Percentiles rank a stretch among this genome's conserved stretches.
Conservation (phyloP, 2,329 filamentous ascomycete genomes). For the Sporothrix mexicana region DNA sequence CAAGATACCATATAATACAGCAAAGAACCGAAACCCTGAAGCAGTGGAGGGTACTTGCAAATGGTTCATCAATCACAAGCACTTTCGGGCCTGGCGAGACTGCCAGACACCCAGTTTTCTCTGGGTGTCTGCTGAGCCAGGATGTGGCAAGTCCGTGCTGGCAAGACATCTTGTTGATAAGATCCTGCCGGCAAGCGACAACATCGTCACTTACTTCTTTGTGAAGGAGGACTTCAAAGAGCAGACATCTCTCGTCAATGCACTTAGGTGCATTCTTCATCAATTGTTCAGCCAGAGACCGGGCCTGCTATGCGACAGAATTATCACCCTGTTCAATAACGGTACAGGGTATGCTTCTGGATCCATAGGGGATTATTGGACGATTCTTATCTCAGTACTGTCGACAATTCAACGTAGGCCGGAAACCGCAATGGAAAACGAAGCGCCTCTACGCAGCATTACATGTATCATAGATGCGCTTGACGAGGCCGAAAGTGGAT, state of each 20-base stretch:
- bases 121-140: background rate
- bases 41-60: background rate
- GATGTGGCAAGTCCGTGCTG: background rate
- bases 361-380: background rate
- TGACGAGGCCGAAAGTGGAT: too few relatives aligned
- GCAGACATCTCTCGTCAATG: background rate
- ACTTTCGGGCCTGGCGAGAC: background rate
- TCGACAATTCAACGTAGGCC: too few relatives aligned
- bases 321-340: background rate
- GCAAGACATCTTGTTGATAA: background rate
- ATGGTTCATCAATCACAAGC: background rate
- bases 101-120: background rate
- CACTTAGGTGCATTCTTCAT: background rate
- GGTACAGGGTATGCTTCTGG: background rate
- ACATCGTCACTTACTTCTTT: too few relatives aligned
- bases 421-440: too few relatives aligned
- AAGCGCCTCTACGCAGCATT: too few relatives aligned
- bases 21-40: background rate
- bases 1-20: too few relatives aligned
- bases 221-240: background rate
- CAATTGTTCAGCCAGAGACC: background rate
- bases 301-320: background rate
- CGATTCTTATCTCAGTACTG: too few relatives aligned
- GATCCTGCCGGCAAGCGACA: too few relatives aligned
- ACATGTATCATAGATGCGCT: too few relatives aligned